Evolutionary conservation across 1,139 yeast species (phyloP), one percentile per base, ranked within the genome.

Genomic region (Pneumocystis sp.): DNA sequence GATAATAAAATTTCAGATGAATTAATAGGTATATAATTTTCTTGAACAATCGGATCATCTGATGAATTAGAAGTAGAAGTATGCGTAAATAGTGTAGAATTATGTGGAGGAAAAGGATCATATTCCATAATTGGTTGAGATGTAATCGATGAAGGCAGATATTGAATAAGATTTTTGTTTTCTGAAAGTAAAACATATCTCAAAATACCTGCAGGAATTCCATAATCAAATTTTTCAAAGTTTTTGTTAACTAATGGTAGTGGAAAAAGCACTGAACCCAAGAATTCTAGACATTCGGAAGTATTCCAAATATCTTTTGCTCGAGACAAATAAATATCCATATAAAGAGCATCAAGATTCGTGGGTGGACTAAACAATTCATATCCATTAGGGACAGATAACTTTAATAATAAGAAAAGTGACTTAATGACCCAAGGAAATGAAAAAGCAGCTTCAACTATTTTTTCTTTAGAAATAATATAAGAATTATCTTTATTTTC

Each of bases 351-450:
- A 64, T 71, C 73, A 44, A 67, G 69, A 39, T 31, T 25, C 15
- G 70, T 50, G 19, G 69, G 65, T 56, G 69, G 67, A 15, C 68
- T 67, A n/a, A 64, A 67, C 44, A 63, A 63, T 31, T 62, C 68
- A 66, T 61, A 61, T 56, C 63, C 67, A 29, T 66, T 59, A 6
- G 70, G 69, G 7, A 65, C 67, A 34, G 63, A 62, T 19, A 69
- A 63, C 8, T 81, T 80, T 17, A 80, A 70, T 1, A 76, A 74
- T 65, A 80, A 81, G 8, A 84, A 75, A 56, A 87, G 74, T 70
- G 76, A 78, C 64, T 76, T 78, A 0, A 86, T 86, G 7, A 86
- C 78, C 72, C 79, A 82, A 1, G 95, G 87, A 73, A 86, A 85
- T 19, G 77, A 75, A 5, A 75, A 69, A 69, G 81, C 84, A 0